Percentiles rank a stretch among this genome's conserved stretches.
phyloP scores from a whole-genome alignment of 106 monocot genomes.

The Platanthera guangdongensis region DNA sequence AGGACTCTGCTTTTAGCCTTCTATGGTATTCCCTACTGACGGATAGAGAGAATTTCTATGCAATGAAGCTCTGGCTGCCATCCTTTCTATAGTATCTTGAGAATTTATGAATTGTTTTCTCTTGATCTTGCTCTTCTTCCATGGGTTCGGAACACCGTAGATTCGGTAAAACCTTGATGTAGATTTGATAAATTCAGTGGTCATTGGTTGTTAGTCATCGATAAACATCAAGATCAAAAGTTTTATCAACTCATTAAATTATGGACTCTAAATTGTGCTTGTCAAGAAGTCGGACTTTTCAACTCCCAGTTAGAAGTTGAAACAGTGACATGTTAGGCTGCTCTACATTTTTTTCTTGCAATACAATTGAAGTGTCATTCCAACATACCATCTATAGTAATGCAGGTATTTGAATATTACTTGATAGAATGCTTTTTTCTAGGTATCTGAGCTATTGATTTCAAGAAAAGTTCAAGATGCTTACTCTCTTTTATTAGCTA shows the following conservation, averaged over 20 bases:
- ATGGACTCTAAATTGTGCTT: background rate
- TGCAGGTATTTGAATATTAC: background rate
- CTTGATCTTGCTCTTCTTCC: too few relatives aligned
- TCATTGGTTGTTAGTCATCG: background rate
- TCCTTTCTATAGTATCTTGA: too few relatives aligned
- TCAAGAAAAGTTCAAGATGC: background rate
- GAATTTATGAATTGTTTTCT: too few relatives aligned
- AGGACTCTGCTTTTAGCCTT: too few relatives aligned
- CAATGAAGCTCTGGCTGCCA: too few relatives aligned
- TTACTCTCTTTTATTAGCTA: background rate
- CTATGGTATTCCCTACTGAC: too few relatives aligned
- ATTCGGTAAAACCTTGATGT: too few relatives aligned
- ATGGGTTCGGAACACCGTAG: too few relatives aligned
- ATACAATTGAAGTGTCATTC: background rate
- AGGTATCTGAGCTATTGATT: background rate
- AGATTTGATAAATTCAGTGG: background rate
- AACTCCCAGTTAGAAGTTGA: background rate
- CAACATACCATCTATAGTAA: background rate
- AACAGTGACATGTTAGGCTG: background rate
- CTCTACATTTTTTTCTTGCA: background rate
- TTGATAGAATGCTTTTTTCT: background rate
- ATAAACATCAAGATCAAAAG: background rate
- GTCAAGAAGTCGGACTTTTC: background rate
- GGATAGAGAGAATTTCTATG: too few relatives aligned
- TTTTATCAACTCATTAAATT: background rate